Evolutionary conservation across 306 rosid species (phyloP).

Genomic region (Begonia masoniana): DNA sequence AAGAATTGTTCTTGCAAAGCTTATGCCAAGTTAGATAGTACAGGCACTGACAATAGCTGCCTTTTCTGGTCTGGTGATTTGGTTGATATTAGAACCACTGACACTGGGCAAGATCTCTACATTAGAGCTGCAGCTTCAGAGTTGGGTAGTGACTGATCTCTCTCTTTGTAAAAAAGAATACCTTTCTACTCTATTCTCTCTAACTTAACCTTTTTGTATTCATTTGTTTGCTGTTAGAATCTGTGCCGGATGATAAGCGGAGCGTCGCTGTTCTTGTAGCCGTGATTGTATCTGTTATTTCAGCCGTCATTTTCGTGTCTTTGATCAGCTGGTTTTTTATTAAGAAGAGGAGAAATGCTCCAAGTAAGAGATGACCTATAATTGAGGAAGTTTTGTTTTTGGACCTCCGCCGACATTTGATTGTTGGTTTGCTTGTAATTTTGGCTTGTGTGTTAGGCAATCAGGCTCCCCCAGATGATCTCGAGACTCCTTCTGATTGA

Average conservation of each 20-base stretch:
- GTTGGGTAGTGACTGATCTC: slow-evolving; percentile 11
- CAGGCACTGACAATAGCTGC: slow-evolving; percentile 38
- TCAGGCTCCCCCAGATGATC: slow-evolving; percentile 3
- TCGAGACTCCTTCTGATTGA: not conserved
- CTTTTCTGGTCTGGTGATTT: slow-evolving; percentile 34
- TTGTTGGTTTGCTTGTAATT: not conserved
- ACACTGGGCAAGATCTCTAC: slow-evolving; percentile 37
- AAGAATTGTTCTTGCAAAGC: slow-evolving; percentile 48
- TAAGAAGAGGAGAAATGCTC: not conserved
- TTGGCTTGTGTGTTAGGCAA: not conserved
- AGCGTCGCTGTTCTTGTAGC: not conserved
- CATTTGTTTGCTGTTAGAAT: not conserved
- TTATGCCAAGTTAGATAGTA: slow-evolving; percentile 34
- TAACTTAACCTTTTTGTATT: not conserved
- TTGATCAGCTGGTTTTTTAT: slow-evolving; percentile 8
- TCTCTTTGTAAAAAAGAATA: no score
- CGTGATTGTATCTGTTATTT: slow-evolving; percentile 1
- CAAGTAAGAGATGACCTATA: not conserved
- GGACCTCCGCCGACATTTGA: not conserved
- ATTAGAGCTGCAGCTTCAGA: slow-evolving; percentile 37
- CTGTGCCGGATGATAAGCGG: not conserved
- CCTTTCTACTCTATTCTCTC: no score
- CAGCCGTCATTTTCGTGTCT: slow-evolving; percentile 2
- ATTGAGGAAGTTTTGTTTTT: no score
- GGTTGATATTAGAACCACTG: slow-evolving; percentile 31